These are phyloP conservation scores for Citrullus mucosospermus DNA, from an alignment of 306 rosid genomes.

Conservation along the genomic window DNA sequence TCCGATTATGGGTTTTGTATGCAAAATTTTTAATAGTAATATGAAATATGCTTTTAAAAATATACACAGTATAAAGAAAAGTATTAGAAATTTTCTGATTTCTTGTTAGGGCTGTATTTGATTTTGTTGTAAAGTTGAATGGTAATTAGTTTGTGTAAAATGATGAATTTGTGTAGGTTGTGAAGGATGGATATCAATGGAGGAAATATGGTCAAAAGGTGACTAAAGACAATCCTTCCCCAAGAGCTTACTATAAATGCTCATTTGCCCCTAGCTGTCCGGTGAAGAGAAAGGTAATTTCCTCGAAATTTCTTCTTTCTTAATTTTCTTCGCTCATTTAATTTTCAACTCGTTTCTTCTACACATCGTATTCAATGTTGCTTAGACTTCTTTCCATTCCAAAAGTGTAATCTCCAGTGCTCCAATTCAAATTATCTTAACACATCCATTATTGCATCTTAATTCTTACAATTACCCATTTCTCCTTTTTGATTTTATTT, in stretches of 20 bases:
- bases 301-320: neutral
- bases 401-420: neutral
- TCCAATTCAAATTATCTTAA: too few species aligned
- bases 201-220: slow-evolving; percentile 76
- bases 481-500: too few species aligned
- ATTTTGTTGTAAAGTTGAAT: neutral
- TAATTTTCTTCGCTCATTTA: neutral
- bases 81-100: too few species aligned
- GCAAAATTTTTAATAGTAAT: too few species aligned
- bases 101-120: too few species aligned
- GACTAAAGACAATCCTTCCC: slow-evolving; percentile 60
- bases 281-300: slow-evolving; percentile 41
- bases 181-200: slow-evolving; percentile 64
- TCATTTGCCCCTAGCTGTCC: slow-evolving; percentile 55
- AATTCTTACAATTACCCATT: too few species aligned
- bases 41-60: too few species aligned
- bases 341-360: neutral
- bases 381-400: neutral
- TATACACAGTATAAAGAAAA: too few species aligned
- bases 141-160: too few species aligned
- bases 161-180: neutral
- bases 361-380: neutral
- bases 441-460: too few species aligned
- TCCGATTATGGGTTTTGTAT: too few species aligned
- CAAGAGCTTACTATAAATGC: slow-evolving; percentile 69